Percentiles rank a stretch among this genome's conserved stretches.
These are phyloP conservation scores for Lachnellula arida DNA, from an alignment of 2,329 filamentous ascomycete genomes.

Conservation along the genomic window DNA sequence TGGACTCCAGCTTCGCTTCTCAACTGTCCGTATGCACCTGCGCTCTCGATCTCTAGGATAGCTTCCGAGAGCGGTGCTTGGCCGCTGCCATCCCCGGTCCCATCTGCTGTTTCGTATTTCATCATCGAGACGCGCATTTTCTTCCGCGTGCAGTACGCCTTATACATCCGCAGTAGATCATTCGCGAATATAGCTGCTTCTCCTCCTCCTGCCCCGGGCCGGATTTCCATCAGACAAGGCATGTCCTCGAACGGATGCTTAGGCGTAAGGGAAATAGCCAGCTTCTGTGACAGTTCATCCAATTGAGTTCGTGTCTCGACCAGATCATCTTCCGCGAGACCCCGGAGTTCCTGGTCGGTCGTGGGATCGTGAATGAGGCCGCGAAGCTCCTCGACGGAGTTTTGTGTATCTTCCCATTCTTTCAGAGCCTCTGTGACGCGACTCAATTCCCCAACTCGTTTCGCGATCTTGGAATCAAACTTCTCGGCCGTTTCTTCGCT, in stretches of 20 bases:
- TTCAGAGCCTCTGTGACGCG: constrained; percentile 52
- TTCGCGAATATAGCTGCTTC: constrained; percentile 90
- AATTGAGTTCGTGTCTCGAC: constrained; percentile 59
- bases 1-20: constrained; percentile 91
- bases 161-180: constrained; percentile 87
- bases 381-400: constrained; percentile 50
- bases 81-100: constrained; percentile 49
- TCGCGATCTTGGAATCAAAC: constrained; percentile 55
- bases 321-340: constrained; percentile 79
- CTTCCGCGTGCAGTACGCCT: constrained; percentile 64
- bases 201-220: constrained; percentile 85
- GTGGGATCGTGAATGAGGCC: constrained; percentile 41
- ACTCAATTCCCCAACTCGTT: constrained; percentile 57
- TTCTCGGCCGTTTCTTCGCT: constrained; percentile 44
- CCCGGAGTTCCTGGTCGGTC: constrained; percentile 63
- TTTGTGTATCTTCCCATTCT: constrained; percentile 52
- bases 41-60: constrained; percentile 73
- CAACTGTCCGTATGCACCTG: constrained; percentile 75
- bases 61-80: constrained; percentile 78
- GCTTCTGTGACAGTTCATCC: constrained; percentile 55
- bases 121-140: constrained; percentile 64
- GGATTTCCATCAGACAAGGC: constrained; percentile 86
- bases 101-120: constrained; percentile 75
- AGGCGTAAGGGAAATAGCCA: constrained; percentile 77
- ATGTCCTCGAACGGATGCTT: constrained; percentile 85